Conservation (phyloP, 805 yeast species). For the Grigorovia humatica region DNA sequence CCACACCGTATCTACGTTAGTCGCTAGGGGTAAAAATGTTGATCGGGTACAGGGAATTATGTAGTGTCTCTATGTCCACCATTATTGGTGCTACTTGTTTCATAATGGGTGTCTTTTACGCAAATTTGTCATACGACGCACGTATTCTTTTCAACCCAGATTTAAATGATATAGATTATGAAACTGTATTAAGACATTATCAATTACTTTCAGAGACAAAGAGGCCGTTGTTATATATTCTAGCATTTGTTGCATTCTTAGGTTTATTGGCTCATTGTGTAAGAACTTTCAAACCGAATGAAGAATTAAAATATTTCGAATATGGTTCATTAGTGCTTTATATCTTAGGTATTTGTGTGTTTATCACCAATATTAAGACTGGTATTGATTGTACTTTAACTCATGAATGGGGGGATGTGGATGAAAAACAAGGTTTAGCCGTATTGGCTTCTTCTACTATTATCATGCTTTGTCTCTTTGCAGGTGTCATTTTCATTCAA, state of each 20-base stretch:
- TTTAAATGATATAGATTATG: slow-evolving; percentile 44
- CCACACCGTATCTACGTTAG: background rate
- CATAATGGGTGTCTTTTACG: slow-evolving; percentile 66
- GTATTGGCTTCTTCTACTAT: slow-evolving; percentile 86
- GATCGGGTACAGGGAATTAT: slow-evolving; percentile 19
- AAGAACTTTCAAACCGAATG: slow-evolving; percentile 79
- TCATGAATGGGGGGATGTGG: slow-evolving; percentile 92
- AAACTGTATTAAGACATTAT: slow-evolving; percentile 61
- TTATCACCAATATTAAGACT: slow-evolving; percentile 74
- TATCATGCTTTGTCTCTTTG: slow-evolving; percentile 57
- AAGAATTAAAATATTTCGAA: slow-evolving; percentile 78
- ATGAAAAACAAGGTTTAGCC: slow-evolving; percentile 72
- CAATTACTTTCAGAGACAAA: slow-evolving; percentile 63
- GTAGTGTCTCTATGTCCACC: slow-evolving; percentile 23
- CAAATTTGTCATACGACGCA: slow-evolving; percentile 76
- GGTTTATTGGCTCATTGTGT: slow-evolving; percentile 67
- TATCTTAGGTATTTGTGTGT: slow-evolving; percentile 65
- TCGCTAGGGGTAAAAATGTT: slow-evolving; percentile 2
- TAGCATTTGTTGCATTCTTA: slow-evolving; percentile 52
- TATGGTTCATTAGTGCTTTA: slow-evolving; percentile 73
- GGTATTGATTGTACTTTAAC: slow-evolving; percentile 61
- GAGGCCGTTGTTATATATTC: slow-evolving; percentile 28
- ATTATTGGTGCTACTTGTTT: slow-evolving; percentile 48
- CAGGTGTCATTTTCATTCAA: slow-evolving; percentile 79
- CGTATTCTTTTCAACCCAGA: slow-evolving; percentile 56